These are phyloP conservation scores for Aureobasidium leucospermi DNA, from an alignment of 2,329 filamentous ascomycete species.

Conservation along the genomic window DNA sequence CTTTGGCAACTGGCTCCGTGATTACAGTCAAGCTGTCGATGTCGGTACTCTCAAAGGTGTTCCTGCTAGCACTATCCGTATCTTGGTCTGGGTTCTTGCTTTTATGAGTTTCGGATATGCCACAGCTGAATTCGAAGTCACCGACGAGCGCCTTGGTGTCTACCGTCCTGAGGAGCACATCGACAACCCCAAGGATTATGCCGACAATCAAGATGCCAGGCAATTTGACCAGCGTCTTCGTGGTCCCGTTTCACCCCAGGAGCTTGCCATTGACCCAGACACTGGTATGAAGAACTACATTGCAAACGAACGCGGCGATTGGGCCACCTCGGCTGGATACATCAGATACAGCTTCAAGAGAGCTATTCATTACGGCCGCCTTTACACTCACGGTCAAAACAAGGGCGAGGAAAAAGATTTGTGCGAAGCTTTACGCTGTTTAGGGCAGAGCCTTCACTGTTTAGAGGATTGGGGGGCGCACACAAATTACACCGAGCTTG, in stretches of 20 bases:
- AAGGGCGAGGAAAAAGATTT: conserved; percentile 67
- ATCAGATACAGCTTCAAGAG: conserved; percentile 65
- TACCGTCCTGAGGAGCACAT: conserved; percentile 77
- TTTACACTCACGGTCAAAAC: conserved; percentile 51
- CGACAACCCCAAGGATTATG: conserved; percentile 74
- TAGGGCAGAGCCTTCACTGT: conserved; percentile 86
- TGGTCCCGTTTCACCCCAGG: conserved; percentile 60
- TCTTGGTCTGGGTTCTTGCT: conserved; percentile 79
- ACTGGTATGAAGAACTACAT: conserved; percentile 77
- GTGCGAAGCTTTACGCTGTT: conserved; percentile 75
- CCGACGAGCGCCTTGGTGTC: conserved; percentile 67
- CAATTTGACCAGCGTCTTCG: conserved; percentile 75
- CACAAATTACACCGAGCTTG: conserved; percentile 86
- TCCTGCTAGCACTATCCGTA: conserved; percentile 81
- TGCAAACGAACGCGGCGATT: conserved; percentile 69
- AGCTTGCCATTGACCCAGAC: conserved; percentile 67
- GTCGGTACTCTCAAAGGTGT: conserved; percentile 88
- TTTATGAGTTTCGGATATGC: conserved; percentile 85
- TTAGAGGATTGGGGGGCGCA: conserved; percentile 89
- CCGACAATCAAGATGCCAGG: conserved; percentile 78
- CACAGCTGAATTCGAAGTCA: conserved; percentile 80
- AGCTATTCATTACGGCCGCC: conserved; percentile 73
- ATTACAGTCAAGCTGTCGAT: conserved; percentile 92
- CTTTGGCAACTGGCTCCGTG: conserved; percentile 91
- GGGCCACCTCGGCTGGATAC: conserved; percentile 74